Base-by-base conservation (phyloP, 768 basidiomycete genomes). In the Amanita molliuscula region DNA sequence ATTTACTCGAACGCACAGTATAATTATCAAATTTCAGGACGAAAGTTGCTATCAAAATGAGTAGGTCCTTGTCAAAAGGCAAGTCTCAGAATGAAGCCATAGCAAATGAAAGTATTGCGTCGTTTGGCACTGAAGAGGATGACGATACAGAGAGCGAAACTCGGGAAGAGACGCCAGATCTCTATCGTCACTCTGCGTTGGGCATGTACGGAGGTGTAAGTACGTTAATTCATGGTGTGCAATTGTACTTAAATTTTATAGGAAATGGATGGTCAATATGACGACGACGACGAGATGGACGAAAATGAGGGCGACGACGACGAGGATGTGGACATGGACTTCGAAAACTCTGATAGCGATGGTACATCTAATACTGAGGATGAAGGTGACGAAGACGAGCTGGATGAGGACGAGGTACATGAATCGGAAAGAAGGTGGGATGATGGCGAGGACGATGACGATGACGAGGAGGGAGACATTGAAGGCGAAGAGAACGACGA, bases 41-140 rank as follows among this genome's bases (percentile, higher is more conserved):
- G 15, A 96, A 95, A 64, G 76, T 94, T 48, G 94, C 95, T n/a
- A 97, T 96, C 67, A 97, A 95, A 67, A 94, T 98, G 89, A 95
- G 91, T 44, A 80, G 84, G 36, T 73, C 82, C 7, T 77, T 82
- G 11, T 76, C 76, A 42, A 88, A 82, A 65, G 66, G 58, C 37
- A 87, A 86, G 59, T 83, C 81, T 20, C 61, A 62, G 20, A 56
- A 65, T 9, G 81, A 79, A 23, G 74, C 75, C 20, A 62, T 65
- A 44, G 66, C 76, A 56, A 68, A 67, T 23, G 71, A 70, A 28
- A 75, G 63, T 46, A 77, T 73, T 8, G 70, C 75, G 1, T 81
- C 79, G 41, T 61, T 68, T 42, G 76, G 75, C 5, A 75, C 77
- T 1, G 79, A 81, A 3, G 79, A 80, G 13, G 80, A 77, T 7